Evolutionary conservation across 768 basidiomycete genomes (phyloP).

Genomic region (Galerina marginata): DNA sequence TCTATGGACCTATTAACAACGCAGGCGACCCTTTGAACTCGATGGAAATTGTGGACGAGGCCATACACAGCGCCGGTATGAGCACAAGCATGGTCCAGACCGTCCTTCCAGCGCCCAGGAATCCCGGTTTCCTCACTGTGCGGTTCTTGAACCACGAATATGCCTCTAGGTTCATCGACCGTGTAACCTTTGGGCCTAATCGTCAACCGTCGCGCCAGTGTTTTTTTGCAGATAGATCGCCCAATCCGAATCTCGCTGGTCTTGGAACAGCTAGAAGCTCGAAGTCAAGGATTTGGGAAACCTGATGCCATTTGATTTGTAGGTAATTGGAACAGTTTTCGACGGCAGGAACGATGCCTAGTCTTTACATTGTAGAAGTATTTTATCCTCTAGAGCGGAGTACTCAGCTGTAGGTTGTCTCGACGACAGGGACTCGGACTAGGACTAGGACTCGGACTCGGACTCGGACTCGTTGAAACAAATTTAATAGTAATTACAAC

Average conservation of each 20-base stretch:
- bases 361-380: too few species aligned
- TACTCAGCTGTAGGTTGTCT: too few species aligned
- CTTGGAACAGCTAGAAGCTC: neutral
- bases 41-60: conserved; percentile 3
- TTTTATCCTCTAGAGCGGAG: too few species aligned
- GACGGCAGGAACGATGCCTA: neutral
- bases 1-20: conserved; percentile 6
- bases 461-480: too few species aligned
- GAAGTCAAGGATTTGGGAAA: neutral
- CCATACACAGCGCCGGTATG: conserved; percentile 7
- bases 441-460: too few species aligned
- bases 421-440: too few species aligned
- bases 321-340: neutral
- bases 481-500: too few species aligned
- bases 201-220: conserved; percentile 5
- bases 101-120: neutral
- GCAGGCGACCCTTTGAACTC: neutral
- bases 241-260: too few species aligned
- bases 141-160: conserved; percentile 12
- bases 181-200: conserved; percentile 2
- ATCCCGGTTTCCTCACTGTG: neutral
- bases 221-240: neutral
- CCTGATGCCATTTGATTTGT: neutral
- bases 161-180: conserved; percentile 14
- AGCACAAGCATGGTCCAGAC: conserved; percentile 7